A percentile compares a stretch with the other conserved stretches of the same genome.
These are phyloP conservation scores for Botrytis cinerea DNA, from an alignment of 2,329 filamentous ascomycete species.

Conservation along the genomic window DNA sequence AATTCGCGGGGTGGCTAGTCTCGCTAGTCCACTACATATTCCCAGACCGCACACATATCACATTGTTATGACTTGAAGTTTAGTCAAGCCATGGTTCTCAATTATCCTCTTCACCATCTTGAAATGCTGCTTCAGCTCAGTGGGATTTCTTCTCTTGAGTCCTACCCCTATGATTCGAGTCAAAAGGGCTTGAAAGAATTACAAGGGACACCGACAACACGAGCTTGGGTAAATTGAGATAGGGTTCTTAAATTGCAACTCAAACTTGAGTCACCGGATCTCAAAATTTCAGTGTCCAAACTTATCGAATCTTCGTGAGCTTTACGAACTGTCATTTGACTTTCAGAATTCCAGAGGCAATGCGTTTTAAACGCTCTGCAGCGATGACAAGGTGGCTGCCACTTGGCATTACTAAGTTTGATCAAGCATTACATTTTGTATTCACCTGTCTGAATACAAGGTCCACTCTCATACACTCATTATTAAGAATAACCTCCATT, in stretches of 20 bases:
- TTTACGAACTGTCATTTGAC: neutral
- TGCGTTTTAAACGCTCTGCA: neutral
- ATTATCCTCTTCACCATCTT: neutral
- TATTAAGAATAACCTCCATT: neutral
- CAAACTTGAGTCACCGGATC: neutral
- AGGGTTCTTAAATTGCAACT: neutral
- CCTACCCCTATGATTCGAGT: neutral
- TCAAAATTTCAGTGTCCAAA: neutral
- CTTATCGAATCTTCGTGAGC: neutral
- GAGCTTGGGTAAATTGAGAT: neutral
- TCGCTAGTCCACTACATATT: constrained; percentile 2
- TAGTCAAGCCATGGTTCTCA: neutral
- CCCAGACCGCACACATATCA: neutral
- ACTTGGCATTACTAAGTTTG: neutral
- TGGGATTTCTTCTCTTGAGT: neutral
- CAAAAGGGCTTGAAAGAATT: neutral
- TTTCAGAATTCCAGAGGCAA: neutral
- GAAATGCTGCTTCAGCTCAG: neutral
- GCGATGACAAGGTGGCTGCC: neutral
- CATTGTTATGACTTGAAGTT: neutral
- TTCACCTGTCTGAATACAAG: neutral
- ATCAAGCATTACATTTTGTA: neutral
- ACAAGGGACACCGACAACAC: neutral
- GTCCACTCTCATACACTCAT: neutral
- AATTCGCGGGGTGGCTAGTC: constrained; percentile 11